phyloP scores from a whole-genome alignment of 2,329 filamentous ascomycete species.

The Penicillium sp. region DNA sequence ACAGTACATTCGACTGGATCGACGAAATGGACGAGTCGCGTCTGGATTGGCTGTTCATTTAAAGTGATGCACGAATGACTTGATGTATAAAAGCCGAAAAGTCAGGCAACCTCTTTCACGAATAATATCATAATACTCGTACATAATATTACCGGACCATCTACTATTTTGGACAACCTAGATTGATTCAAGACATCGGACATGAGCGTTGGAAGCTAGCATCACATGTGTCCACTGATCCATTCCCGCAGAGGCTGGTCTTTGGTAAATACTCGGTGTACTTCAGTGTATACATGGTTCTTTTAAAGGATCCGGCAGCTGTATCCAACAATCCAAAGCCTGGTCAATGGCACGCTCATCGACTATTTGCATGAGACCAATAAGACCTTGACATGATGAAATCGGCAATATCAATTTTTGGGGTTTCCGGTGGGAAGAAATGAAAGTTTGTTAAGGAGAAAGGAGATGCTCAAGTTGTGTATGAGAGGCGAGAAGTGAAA shows the following conservation, averaged over 20 bases:
- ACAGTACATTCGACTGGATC: constrained; percentile 41
- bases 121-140: constrained; percentile 5
- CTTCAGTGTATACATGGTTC: background rate
- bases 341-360: background rate
- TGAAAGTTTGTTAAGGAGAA: constrained; percentile 4
- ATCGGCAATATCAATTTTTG: constrained; percentile 23
- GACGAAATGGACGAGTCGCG: constrained; percentile 40
- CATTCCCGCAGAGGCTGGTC: background rate
- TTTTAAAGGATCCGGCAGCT: background rate
- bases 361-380: background rate
- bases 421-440: constrained; percentile 5
- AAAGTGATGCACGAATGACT: constrained; percentile 5
- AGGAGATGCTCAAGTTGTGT: constrained; percentile 1
- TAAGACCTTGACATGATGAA: constrained; percentile 2
- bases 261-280: no score
- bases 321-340: background rate
- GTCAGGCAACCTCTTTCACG: background rate
- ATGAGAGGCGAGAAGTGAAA: constrained; percentile 5
- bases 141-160: no score
- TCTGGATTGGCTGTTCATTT: constrained; percentile 45
- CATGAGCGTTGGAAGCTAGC: background rate
- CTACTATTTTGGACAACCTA: background rate
- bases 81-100: background rate
- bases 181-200: background rate
- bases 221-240: background rate